Evolutionary conservation across 2,329 filamentous ascomycete genomes (phyloP).

Genomic region (Trichoderma atrobrunneum): DNA sequence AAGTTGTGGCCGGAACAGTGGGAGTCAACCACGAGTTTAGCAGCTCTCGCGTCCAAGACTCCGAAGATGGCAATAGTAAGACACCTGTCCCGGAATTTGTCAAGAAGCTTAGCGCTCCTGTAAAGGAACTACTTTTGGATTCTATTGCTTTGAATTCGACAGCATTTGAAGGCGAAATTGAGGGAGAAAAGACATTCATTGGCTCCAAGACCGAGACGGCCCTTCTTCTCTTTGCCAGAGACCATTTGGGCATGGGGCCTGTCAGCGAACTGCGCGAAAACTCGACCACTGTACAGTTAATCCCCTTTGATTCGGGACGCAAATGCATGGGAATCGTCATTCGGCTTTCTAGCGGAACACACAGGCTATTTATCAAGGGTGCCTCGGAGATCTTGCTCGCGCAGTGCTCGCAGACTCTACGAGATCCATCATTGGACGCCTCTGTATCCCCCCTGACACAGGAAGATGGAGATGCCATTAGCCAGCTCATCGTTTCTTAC

Average conservation of each 20-base stretch:
- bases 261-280: constrained; percentile 63
- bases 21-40: constrained; percentile 54
- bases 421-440: constrained; percentile 47
- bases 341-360: constrained; percentile 48
- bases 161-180: constrained; percentile 71
- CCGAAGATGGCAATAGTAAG: constrained; percentile 20
- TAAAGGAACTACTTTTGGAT: constrained; percentile 54
- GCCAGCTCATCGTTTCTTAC: constrained; percentile 70
- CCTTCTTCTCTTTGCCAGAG: constrained; percentile 65
- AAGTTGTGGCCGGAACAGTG: constrained; percentile 59
- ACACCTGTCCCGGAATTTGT: constrained; percentile 47
- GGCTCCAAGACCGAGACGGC: constrained; percentile 78
- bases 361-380: constrained; percentile 61
- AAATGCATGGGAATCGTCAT: constrained; percentile 68
- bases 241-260: constrained; percentile 64
- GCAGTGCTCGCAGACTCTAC: constrained; percentile 52
- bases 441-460: constrained; percentile 45
- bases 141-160: constrained; percentile 68
- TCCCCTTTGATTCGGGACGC: constrained; percentile 72
- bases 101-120: constrained; percentile 43
- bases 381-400: constrained; percentile 62
- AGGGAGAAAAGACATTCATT: constrained; percentile 64
- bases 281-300: constrained; percentile 59
- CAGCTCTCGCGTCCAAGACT: constrained; percentile 18
- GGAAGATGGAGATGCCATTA: constrained; percentile 56